Evolutionary conservation across 495 filamentous ascomycete genomes (phyloP), one percentile per base, ranked within the genome.

Genomic region (Rhizodiscina lignyota): DNA sequence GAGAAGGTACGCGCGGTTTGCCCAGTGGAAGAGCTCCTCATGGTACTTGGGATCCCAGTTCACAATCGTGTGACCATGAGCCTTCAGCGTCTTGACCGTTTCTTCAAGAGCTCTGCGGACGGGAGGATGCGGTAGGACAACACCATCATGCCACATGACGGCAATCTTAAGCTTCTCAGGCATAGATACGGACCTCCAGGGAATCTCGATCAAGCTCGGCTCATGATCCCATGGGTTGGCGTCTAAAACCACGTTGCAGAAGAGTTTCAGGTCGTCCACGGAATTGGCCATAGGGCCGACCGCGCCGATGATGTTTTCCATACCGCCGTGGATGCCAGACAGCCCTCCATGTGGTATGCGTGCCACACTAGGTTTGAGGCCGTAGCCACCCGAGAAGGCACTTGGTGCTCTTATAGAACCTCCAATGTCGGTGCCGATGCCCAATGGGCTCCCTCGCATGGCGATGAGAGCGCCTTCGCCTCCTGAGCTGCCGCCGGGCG

Each of bases 371-470:
- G 89, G 96, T 30, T 84, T 70, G 16, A 97, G 55, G 2, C 76
- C 75, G 53, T 94, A 94, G 50, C 93, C 84, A 2, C 89, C 89
- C 21, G 74, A 77, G 62, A 80, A 96, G 33, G 92, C 84, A 2
- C 89, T 86, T 2, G 89, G 89, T n/a, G 68, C 77, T 19, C 89
- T 67, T 1, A 97, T 87, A 8, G 79, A 87, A 8, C 89, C 89
- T 27, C 87, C 87, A 8, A 96, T 87, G 50, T 96, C 89, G 12
- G 81, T 86, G 22, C 89, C 89, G 43, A 97, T 77, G 19, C 89
- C 89, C 38, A 94, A 93, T n/a, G 89, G 67, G 30, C 75, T 74
- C 15, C 80, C 80, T 35, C 89, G 89, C 34, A 81, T 64, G 0
- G 89, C 89, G 12, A 97, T 58, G 11, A 97, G 62, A 0, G 87